phyloP scores from a whole-genome alignment of 169 alveolate genomes.

The Plasmodium gallinaceum region DNA sequence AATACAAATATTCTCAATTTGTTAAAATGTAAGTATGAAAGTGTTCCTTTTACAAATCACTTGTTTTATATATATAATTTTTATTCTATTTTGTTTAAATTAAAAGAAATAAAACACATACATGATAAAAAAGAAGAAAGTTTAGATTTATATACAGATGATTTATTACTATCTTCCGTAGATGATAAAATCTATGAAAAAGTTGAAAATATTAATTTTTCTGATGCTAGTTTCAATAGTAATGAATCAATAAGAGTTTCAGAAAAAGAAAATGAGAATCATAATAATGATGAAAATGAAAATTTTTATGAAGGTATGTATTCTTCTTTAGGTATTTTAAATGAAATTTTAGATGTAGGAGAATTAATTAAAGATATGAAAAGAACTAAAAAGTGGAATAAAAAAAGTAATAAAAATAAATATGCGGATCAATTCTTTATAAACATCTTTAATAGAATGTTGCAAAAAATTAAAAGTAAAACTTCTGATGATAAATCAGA shows the following conservation, averaged over 20 bases:
- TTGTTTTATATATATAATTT: constrained; percentile 33
- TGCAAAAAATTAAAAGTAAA: neutral
- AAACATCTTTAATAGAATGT: constrained; percentile 8
- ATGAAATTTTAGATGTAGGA: constrained; percentile 26
- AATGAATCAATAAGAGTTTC: constrained; percentile 17
- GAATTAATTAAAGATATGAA: constrained; percentile 62
- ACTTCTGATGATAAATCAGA: neutral
- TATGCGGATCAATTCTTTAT: constrained; percentile 30
- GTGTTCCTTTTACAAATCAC: constrained; percentile 35
- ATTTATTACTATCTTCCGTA: constrained; percentile 12
- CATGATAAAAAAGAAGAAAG: constrained; percentile 29
- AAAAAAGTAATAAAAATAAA: constrained; percentile 26
- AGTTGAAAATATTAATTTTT: constrained; percentile 8
- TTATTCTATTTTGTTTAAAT: constrained; percentile 21
- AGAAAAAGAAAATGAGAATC: neutral
- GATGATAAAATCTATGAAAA: constrained; percentile 38
- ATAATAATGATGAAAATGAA: neutral
- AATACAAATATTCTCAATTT: constrained; percentile 12
- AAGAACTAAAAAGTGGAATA: constrained; percentile 28
- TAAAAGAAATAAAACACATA: constrained; percentile 27
- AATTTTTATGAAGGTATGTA: constrained; percentile 4
- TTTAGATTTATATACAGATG: neutral
- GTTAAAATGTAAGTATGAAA: constrained; percentile 36
- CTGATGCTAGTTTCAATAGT: constrained; percentile 56
- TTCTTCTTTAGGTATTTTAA: constrained; percentile 10